Evolutionary conservation across 305 asterid species (phyloP).

Genomic region (Lippia alba): DNA sequence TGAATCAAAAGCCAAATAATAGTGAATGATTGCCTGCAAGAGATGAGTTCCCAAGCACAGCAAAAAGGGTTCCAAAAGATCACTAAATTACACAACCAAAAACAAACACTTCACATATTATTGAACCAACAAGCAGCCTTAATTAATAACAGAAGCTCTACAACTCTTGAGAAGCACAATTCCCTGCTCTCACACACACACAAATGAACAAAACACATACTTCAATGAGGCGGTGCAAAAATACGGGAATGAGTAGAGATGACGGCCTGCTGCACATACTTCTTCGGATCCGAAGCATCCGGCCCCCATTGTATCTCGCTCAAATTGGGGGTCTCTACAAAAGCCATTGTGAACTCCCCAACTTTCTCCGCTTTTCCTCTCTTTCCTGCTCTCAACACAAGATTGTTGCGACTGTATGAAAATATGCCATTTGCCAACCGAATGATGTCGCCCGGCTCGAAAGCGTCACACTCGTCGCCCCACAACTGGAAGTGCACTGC

Average conservation of each 20-base stretch:
- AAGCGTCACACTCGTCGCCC: conserved; percentile 74
- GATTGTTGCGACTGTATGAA: conserved; percentile 52
- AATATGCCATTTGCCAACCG: conserved; percentile 56
- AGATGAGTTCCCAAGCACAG: no score
- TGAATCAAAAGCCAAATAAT: no score
- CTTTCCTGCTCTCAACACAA: conserved; percentile 69
- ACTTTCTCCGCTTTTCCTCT: conserved; percentile 63
- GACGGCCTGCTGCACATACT: conserved; percentile 48
- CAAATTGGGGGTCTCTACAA: conserved; percentile 70
- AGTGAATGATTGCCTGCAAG: no score
- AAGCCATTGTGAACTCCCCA: conserved; percentile 68
- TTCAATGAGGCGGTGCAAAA: conserved; percentile 48
- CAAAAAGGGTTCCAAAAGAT: no score
- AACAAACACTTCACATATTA: no score
- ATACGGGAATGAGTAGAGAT: conserved; percentile 54
- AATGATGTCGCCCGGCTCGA: conserved; percentile 63
- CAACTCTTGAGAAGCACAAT: no score
- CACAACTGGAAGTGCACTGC: conserved; percentile 80
- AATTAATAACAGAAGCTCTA: no score
- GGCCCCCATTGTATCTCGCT: conserved; percentile 58
- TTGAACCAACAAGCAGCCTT: no score
- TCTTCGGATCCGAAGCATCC: conserved; percentile 41
- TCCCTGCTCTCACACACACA: no score
- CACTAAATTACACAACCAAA: no score
- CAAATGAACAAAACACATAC: no score